Base-by-base conservation (phyloP, 2,329 filamentous ascomycete species). In the Coleophoma eucalyptorum region DNA sequence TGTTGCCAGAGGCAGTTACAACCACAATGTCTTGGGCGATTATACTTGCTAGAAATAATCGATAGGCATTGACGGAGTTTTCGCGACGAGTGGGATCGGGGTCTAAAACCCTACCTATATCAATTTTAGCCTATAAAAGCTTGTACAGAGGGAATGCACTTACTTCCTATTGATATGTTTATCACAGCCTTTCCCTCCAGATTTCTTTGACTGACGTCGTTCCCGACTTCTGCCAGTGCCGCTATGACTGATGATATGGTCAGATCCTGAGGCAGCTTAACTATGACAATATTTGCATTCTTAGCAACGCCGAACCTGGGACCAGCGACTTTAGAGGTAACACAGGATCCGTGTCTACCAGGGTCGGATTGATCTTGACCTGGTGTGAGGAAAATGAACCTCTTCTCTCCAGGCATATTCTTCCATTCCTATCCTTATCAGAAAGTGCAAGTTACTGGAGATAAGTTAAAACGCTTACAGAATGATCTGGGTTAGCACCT, bases 211-310 rank as follows among this genome's bases (percentile, higher is more conserved):
- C 13, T 15, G 20, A 43, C 20, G 19, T 43, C 41, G 15, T 43
- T 20, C 6, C 13, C 19, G 15, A 43, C 20, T 16, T 16, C 18
- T 16, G 19, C 20, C 10, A 43, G 35, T n/a, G 35, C 35, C 35
- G 15, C 35, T 15, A 38, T 38, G 18, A 38, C 15, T n/a, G 15
- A 15, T 21, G n/a, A 43, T 13, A 21, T 20, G 13, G 13, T 20
- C 20, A 20, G 6, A n/a, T 8, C 15, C 6, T 5, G 7, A 21
- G 41, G 41, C 8, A 43, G 43, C 33, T 50, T 50, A 46, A 46
- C 48, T 21, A 50, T 47, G 11, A 50, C 48, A 37, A 50, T 47
- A 21, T 50, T 46, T n/a, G 31, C 48, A 5, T 50, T 47, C 32
- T 50, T 50, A 8, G 41, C 41, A n/a, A 47, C 33, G 20, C 48